Conservation (phyloP, 2,329 filamentous ascomycete genomes). For the Fusarium pseudocircinatum region DNA sequence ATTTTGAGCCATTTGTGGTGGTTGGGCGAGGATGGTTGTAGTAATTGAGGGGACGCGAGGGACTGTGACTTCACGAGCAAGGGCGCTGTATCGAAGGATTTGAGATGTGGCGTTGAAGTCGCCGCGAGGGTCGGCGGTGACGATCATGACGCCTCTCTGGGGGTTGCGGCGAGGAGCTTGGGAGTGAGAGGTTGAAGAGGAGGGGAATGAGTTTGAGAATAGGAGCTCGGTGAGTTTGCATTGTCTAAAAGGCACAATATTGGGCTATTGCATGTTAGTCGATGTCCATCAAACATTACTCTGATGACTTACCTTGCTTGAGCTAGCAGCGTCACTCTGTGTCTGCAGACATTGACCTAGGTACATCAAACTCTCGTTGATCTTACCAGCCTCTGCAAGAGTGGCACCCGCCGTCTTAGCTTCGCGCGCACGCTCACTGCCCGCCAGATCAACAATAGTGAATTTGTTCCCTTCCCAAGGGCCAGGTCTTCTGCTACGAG, state of each 20-base stretch:
- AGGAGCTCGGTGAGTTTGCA: slow-evolving; percentile 87
- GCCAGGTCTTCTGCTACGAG: slow-evolving; percentile 54
- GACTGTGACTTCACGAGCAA: slow-evolving; percentile 92
- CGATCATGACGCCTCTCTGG: slow-evolving; percentile 94
- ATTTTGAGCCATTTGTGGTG: slow-evolving; percentile 38
- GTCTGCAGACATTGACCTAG: slow-evolving; percentile 96
- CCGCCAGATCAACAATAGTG: slow-evolving; percentile 91
- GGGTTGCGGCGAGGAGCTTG: slow-evolving; percentile 66
- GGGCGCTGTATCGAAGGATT: slow-evolving; percentile 91
- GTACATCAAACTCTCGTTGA: slow-evolving; percentile 99
- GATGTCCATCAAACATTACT: not conserved
- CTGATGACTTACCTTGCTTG: slow-evolving; percentile 69
- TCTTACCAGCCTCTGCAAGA: slow-evolving; percentile 94
- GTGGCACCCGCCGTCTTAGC: slow-evolving; percentile 95
- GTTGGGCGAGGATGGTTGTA: slow-evolving; percentile 68
- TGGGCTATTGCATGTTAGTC: slow-evolving; percentile 60
- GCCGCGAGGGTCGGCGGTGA: slow-evolving; percentile 90
- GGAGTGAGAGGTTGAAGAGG: slow-evolving; percentile 55
- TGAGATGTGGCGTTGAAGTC: slow-evolving; percentile 98
- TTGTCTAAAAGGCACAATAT: slow-evolving; percentile 80
- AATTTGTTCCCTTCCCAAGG: slow-evolving; percentile 81
- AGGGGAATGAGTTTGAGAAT: slow-evolving; percentile 88
- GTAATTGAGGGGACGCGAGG: slow-evolving; percentile 87
- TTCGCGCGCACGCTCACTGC: slow-evolving; percentile 90
- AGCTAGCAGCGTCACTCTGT: slow-evolving; percentile 81